Evolutionary conservation across 345 rosid species (phyloP).

Genomic region (Camelina laxa): DNA sequence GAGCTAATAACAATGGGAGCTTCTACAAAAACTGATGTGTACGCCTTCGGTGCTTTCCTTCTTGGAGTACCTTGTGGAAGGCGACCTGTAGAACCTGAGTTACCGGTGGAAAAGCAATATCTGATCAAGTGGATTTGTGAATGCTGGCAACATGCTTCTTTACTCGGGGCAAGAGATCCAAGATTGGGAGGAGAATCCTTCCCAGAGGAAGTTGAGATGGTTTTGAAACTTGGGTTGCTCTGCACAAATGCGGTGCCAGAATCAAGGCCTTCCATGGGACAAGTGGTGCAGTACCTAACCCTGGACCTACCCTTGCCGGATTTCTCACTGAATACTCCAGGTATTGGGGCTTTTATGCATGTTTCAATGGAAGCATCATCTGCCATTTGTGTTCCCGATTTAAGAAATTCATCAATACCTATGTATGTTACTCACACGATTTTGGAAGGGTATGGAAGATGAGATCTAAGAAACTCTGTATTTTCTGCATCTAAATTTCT

Average conservation of each 20-base stretch:
- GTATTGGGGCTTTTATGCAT: conserved; percentile 2
- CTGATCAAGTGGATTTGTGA: conserved; percentile 38
- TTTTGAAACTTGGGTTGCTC: conserved; percentile 28
- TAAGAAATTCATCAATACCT: not conserved
- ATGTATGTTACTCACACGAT: conserved; percentile 2
- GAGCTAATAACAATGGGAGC: conserved; percentile 48
- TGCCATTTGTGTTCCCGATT: not conserved
- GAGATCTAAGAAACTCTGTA: not conserved
- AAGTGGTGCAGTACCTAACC: conserved; percentile 15
- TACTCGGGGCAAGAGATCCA: conserved; percentile 40
- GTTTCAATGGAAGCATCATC: not conserved
- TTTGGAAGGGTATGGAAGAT: conserved; percentile 12
- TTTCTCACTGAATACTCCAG: not conserved
- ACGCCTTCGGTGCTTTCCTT: conserved; percentile 24
- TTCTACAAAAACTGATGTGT: conserved; percentile 44
- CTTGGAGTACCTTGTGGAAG: conserved; percentile 18
- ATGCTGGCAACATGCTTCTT: conserved; percentile 33
- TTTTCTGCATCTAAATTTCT: not conserved
- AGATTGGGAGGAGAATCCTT: conserved; percentile 14
- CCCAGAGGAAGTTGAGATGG: not conserved
- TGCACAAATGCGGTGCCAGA: conserved; percentile 22
- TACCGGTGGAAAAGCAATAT: not conserved
- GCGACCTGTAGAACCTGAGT: conserved; percentile 36
- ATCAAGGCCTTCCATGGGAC: conserved; percentile 18
- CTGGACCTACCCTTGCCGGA: not conserved